Evolutionary conservation across 345 rosid genomes (phyloP).

Genomic region (Gynandropsis gynandra): DNA sequence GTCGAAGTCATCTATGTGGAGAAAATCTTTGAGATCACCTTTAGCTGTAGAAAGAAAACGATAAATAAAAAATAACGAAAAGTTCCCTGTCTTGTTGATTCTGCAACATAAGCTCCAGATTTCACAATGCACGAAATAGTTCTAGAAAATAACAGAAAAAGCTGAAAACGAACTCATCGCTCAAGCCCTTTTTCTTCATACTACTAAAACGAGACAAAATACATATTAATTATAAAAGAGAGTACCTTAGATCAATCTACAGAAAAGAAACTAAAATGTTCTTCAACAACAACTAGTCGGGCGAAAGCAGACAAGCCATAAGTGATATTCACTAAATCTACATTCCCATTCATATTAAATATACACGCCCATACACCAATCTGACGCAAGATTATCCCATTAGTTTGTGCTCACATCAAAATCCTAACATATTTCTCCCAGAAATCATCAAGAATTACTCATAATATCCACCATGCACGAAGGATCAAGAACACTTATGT

Average conservation of each 20-base stretch:
- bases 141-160: not conserved
- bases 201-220: not conserved
- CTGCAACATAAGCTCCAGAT: not conserved
- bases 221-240: too few species aligned
- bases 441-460: too few species aligned
- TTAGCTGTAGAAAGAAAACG: constrained; percentile 34
- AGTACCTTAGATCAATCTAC: too few species aligned
- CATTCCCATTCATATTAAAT: too few species aligned
- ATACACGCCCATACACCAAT: too few species aligned
- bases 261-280: too few species aligned
- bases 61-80: not conserved
- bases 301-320: too few species aligned
- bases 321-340: too few species aligned
- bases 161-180: not conserved
- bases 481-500: too few species aligned
- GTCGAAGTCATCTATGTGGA: constrained; percentile 80
- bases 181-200: not conserved
- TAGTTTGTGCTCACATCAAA: constrained; percentile 4
- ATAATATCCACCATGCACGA: too few species aligned
- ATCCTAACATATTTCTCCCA: not conserved
- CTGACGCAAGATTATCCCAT: too few species aligned
- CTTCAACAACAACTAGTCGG: too few species aligned
- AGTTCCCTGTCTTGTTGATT: not conserved
- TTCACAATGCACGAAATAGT: not conserved
- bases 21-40: constrained; percentile 52